Percentiles rank a stretch among this genome's conserved stretches.
Evolutionary conservation across 2,329 filamentous ascomycete species (phyloP).

Genomic region (Cryphonectria radicalis): DNA sequence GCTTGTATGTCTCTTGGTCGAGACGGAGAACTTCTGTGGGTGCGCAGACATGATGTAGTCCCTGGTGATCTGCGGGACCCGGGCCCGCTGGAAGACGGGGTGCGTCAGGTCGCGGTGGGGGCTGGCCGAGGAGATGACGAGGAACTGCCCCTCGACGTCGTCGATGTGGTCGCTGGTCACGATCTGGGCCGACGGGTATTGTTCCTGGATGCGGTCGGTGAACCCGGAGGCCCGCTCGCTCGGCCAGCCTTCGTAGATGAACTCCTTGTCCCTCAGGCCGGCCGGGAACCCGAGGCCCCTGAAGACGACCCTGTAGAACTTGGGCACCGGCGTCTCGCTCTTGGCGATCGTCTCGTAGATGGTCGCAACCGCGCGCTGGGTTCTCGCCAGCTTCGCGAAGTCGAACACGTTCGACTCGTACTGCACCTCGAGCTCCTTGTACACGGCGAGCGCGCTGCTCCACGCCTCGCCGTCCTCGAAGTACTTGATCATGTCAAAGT

Average conservation of each 20-base stretch:
- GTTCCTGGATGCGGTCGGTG: constrained; percentile 88
- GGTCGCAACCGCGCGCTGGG: constrained; percentile 86
- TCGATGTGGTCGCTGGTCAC: constrained; percentile 71
- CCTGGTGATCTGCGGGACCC: constrained; percentile 80
- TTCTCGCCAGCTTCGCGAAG: constrained; percentile 86
- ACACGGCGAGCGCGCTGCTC: constrained; percentile 84
- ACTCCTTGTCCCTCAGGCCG: constrained; percentile 84
- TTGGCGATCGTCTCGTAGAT: constrained; percentile 89
- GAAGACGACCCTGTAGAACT: constrained; percentile 92
- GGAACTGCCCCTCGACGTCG: constrained; percentile 87
- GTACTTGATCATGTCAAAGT: constrained; percentile 92
- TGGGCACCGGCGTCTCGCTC: constrained; percentile 75
- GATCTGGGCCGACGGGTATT: constrained; percentile 85
- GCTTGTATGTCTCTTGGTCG: constrained; percentile 70
- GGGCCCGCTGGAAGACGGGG: constrained; percentile 85
- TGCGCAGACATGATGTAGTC: constrained; percentile 83
- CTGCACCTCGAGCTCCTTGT: constrained; percentile 88
- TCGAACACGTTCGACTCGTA: constrained; percentile 91
- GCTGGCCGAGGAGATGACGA: constrained; percentile 80
- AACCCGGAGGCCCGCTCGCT: constrained; percentile 80
- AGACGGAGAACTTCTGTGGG: constrained; percentile 78
- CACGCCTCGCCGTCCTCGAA: constrained; percentile 95
- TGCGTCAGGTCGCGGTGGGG: constrained; percentile 82
- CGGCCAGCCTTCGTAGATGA: constrained; percentile 83
- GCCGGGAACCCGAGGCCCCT: constrained; percentile 86